A percentile compares a stretch with the other conserved stretches of the same genome.
These are phyloP conservation scores for Camellia granthamiana DNA, from an alignment of 148 eudicot species.

Conservation along the genomic window DNA sequence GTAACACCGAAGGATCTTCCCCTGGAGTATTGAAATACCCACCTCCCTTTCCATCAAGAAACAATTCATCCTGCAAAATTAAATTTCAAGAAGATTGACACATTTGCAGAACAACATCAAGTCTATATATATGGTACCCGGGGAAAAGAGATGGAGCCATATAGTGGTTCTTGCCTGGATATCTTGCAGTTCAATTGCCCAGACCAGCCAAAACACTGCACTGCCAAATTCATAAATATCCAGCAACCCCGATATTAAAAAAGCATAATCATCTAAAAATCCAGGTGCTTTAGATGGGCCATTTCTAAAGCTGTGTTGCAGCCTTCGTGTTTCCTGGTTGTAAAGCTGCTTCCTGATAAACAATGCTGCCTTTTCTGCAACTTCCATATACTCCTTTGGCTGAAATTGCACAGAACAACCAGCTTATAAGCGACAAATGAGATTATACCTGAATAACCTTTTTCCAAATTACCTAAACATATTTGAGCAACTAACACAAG, in stretches of 20 bases:
- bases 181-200: slow-evolving; percentile 86
- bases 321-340: slow-evolving; percentile 48
- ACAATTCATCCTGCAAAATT: slow-evolving; percentile 70
- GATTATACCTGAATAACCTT: not conserved
- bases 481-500: not conserved
- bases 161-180: slow-evolving; percentile 53
- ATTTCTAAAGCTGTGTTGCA: slow-evolving; percentile 87
- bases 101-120: slow-evolving; percentile 1
- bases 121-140: not conserved
- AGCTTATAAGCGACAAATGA: not conserved
- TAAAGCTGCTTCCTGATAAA: slow-evolving; percentile 67
- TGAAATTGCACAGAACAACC: slow-evolving; percentile 20
- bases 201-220: slow-evolving; percentile 62
- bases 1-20: slow-evolving; percentile 85
- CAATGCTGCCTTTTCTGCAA: slow-evolving; percentile 74
- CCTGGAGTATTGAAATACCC: slow-evolving; percentile 92
- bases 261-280: slow-evolving; percentile 89
- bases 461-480: not conserved
- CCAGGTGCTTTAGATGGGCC: slow-evolving; percentile 97
- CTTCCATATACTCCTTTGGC: slow-evolving; percentile 76
- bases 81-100: not conserved
- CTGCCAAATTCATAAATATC: slow-evolving; percentile 86
- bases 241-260: slow-evolving; percentile 74
- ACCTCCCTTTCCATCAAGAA: slow-evolving; percentile 84
- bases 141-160: not conserved